phyloP scores from a whole-genome alignment of 495 filamentous ascomycete species.

The Bacidia rubella region DNA sequence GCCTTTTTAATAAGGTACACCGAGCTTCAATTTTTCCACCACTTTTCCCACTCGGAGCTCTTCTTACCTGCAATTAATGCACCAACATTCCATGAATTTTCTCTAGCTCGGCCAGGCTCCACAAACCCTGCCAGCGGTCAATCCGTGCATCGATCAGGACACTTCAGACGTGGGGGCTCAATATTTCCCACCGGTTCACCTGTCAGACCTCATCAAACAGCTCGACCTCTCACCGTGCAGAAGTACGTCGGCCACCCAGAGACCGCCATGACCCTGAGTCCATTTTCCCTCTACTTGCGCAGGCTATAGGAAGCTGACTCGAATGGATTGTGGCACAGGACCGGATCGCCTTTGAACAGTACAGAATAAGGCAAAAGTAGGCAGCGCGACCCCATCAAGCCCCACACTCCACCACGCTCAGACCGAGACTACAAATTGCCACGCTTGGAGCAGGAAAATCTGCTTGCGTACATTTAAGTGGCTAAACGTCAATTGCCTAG shows the following conservation, averaged over 20 bases:
- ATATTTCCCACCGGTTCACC: slow-evolving; percentile 1
- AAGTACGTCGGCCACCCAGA: not conserved
- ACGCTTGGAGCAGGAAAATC: not conserved
- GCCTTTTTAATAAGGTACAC: too few species aligned
- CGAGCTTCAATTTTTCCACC: not conserved
- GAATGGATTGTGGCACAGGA: not conserved
- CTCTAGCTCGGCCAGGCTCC: not conserved
- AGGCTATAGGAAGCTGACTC: not conserved
- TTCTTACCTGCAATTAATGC: slow-evolving; percentile 1
- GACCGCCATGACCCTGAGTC: not conserved
- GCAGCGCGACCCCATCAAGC: not conserved
- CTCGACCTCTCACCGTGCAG: slow-evolving; percentile 2
- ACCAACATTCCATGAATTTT: not conserved
- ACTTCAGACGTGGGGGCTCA: not conserved
- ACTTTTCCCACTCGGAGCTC: not conserved
- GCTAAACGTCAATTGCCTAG: slow-evolving; percentile 12
- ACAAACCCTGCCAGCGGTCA: not conserved
- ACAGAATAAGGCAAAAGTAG: slow-evolving; percentile 1
- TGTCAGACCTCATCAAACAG: slow-evolving; percentile 1
- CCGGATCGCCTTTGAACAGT: not conserved
- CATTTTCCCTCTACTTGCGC: not conserved
- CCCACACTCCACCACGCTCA: slow-evolving; percentile 16
- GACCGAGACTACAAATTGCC: slow-evolving; percentile 5
- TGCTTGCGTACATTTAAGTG: slow-evolving; percentile 13
- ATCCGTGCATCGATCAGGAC: not conserved